A percentile compares a stretch with the other conserved stretches of the same genome.
Conservation (phyloP, 177 flowering plant species). For the Telopea speciosissima region DNA sequence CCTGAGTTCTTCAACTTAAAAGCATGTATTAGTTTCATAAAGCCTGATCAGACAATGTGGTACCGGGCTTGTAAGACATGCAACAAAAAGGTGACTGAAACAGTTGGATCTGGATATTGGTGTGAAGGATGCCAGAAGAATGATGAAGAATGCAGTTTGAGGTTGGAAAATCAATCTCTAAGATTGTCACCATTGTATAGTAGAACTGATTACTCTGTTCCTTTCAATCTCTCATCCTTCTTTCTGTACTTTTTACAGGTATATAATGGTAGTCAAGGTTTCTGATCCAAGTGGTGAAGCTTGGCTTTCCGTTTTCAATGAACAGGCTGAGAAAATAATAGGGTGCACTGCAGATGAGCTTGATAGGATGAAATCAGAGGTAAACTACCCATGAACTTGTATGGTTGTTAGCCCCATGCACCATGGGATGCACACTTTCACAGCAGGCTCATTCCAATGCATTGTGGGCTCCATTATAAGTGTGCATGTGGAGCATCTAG, state of each 20-base stretch:
- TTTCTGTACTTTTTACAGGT: conserved; percentile 33
- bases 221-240: not conserved
- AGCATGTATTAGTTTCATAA: conserved; percentile 64
- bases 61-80: conserved; percentile 89
- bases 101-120: conserved; percentile 86
- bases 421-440: no score
- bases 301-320: conserved; percentile 76
- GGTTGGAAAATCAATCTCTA: conserved; percentile 30
- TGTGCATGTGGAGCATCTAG: no score
- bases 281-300: conserved; percentile 83
- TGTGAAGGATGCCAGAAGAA: conserved; percentile 93
- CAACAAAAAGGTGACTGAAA: conserved; percentile 90
- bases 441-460: no score
- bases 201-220: not conserved
- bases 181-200: not conserved
- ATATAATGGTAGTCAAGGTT: conserved; percentile 61
- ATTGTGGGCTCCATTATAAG: no score
- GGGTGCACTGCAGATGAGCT: conserved; percentile 96
- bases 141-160: conserved; percentile 61
- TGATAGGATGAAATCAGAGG: conserved; percentile 63
- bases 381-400: conserved; percentile 12
- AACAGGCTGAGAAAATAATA: conserved; percentile 75
- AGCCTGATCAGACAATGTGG: conserved; percentile 93
- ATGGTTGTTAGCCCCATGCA: no score
- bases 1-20: conserved; percentile 64